These are phyloP conservation scores for Eucalyptus cloeziana DNA, from an alignment of 345 rosid genomes.

Conservation along the genomic window DNA sequence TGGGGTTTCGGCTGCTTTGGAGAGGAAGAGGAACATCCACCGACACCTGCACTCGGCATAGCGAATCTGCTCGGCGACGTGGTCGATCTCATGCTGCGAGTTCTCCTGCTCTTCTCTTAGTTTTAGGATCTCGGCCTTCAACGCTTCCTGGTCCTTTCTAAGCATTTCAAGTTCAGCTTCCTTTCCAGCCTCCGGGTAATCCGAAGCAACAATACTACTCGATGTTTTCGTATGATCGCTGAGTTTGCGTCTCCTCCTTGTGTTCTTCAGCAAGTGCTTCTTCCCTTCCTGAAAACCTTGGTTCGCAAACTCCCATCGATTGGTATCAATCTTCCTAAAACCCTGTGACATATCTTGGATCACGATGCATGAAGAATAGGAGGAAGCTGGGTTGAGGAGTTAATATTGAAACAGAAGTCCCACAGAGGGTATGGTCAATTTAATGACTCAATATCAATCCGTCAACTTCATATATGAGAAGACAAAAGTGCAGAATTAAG, in stretches of 20 bases:
- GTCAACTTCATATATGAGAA: neutral
- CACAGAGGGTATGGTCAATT: neutral
- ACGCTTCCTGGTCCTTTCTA: slow-evolving; percentile 17
- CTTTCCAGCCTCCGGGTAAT: neutral
- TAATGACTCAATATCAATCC: neutral
- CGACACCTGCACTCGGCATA: slow-evolving; percentile 28
- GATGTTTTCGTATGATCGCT: neutral
- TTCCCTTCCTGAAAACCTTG: slow-evolving; percentile 45
- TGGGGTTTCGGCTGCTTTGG: slow-evolving; percentile 23
- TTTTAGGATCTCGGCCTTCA: slow-evolving; percentile 31
- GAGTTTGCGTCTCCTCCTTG: slow-evolving; percentile 26
- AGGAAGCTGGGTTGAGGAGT: neutral
- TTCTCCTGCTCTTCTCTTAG: slow-evolving; percentile 24
- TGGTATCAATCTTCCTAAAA: slow-evolving; percentile 43
- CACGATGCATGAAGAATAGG: neutral
- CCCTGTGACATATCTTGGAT: slow-evolving; percentile 15
- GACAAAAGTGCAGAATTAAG: neutral
- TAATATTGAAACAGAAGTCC: neutral
- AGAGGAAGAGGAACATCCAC: slow-evolving; percentile 32
- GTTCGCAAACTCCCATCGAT: slow-evolving; percentile 62
- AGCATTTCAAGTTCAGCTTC: slow-evolving; percentile 17
- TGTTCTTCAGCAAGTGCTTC: slow-evolving; percentile 42
- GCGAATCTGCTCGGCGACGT: slow-evolving; percentile 22
- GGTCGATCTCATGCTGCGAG: slow-evolving; percentile 15
- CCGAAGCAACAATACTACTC: neutral